Evolutionary conservation across 2,329 filamentous ascomycete genomes (phyloP), one percentile per base, ranked within the genome.

Genomic region (Alternaria triticimaculans): DNA sequence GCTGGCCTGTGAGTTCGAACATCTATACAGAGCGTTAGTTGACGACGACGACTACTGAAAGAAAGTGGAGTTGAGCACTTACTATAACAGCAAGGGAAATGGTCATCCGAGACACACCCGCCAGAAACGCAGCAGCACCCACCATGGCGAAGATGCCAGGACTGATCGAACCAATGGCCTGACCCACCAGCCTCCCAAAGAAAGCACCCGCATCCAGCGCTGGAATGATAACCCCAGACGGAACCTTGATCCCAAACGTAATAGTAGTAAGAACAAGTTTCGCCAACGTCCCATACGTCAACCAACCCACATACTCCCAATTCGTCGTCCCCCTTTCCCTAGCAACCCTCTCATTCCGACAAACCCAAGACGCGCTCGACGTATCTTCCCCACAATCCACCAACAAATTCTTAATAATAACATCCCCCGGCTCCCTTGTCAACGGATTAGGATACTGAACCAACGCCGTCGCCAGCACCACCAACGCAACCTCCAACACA

Each of bases 81-180:
- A 58, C 55, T 75, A 88, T 87, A 43, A 88, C 87, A 9, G 84
- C 84, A 7, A 89, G 80, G 3, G 83, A 85, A 10, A 88, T 84
- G 0, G 87, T 88, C 86, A 88, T 88, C 41, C 87, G 80, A 11
- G 83, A 84, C 2, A 88, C 86, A 6, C 87, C 87, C 1, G 86
- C 87, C 0, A 89, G 82, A 70, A 88, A 88, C 0, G 86, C 86
- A 4, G 84, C 86, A 1, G 87, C 84, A 2, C 86, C 87, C 10
- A 89, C 86, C 84, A 89, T 87, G 58, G 87, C 87, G 72, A 88
- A 88, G 56, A 88, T 87, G 3, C 87, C 76, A 0, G 87, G 86
- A 2, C 85, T 86, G 18, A 86, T 85, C 8, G 75, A 73, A 0
- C 76, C 71, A 15, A 84, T 76, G 14, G 72, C 70, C 69, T 85